These are phyloP conservation scores for Ophiostoma tasmaniense DNA, from an alignment of 2,329 filamentous ascomycete species.

Conservation along the genomic window DNA sequence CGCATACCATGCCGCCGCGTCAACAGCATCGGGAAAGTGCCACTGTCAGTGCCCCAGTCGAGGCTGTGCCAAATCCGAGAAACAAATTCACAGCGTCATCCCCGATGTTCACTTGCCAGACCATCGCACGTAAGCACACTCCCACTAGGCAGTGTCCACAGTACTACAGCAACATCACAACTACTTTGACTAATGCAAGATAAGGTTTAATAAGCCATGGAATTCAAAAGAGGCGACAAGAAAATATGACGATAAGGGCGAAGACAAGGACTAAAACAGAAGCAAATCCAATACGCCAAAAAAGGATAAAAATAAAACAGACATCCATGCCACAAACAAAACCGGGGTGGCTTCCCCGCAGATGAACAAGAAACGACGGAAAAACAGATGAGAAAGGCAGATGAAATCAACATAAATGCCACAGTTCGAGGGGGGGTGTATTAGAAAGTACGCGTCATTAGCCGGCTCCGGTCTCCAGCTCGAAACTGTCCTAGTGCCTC, in stretches of 20 bases:
- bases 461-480: neutral
- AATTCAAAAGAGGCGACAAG: neutral
- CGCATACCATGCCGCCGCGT: neutral
- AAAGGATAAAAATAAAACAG: neutral
- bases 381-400: slow-evolving; percentile 1
- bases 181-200: neutral
- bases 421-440: neutral
- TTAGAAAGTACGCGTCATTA: slow-evolving; percentile 4
- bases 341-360: neutral
- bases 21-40: neutral
- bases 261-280: slow-evolving; percentile 1
- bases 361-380: neutral
- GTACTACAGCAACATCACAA: neutral
- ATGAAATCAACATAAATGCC: slow-evolving; percentile 2
- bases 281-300: slow-evolving; percentile 11
- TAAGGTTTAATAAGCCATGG: neutral
- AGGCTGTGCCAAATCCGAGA: neutral
- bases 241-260: neutral
- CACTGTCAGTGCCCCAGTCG: neutral
- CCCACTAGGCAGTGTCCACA: neutral
- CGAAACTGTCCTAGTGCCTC: neutral
- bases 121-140: neutral
- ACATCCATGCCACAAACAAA: slow-evolving; percentile 1
- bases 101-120: neutral
- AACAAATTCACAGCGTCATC: too few relatives aligned